These are phyloP conservation scores for Sequoia sempervirens DNA, from an alignment of 75 land plant species.

Conservation along the genomic window DNA sequence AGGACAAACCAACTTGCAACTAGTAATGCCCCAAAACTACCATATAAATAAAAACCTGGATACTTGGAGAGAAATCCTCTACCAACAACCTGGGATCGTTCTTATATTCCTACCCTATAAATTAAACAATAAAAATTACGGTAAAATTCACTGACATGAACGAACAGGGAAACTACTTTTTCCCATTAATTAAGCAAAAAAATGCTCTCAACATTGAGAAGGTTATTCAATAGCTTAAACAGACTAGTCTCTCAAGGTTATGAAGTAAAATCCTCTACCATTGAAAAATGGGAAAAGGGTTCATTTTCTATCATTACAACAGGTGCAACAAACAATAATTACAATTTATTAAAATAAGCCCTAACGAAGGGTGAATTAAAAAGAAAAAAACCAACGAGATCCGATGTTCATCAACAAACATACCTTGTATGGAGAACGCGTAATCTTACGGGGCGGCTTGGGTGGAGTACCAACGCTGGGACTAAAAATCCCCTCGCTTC, in stretches of 20 bases:
- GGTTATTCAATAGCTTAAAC: no score
- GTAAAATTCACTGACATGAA: not conserved
- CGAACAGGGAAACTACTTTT: not conserved
- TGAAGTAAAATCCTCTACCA: no score
- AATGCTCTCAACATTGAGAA: no score
- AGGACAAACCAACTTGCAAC: not conserved
- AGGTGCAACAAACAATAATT: not conserved
- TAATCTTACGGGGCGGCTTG: slow-evolving; percentile 76
- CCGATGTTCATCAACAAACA: not conserved
- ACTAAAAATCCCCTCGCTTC: slow-evolving; percentile 39
- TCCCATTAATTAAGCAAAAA: not conserved
- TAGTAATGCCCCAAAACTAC: not conserved
- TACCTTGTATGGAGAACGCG: slow-evolving; percentile 84
- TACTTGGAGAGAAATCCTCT: not conserved
- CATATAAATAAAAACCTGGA: not conserved
- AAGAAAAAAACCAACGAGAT: not conserved
- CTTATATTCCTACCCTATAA: not conserved
- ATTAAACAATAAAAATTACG: not conserved
- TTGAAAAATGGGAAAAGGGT: no score
- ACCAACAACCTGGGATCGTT: not conserved
- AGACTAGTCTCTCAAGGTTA: no score
- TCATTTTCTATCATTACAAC: not conserved
- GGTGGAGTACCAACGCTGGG: slow-evolving; percentile 46
- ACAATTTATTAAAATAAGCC: not conserved
- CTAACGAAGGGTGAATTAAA: not conserved